Percentiles rank a stretch among this genome's conserved stretches.
phyloP scores from a whole-genome alignment of 306 rosid genomes.

The Spatholobus suberectus region DNA sequence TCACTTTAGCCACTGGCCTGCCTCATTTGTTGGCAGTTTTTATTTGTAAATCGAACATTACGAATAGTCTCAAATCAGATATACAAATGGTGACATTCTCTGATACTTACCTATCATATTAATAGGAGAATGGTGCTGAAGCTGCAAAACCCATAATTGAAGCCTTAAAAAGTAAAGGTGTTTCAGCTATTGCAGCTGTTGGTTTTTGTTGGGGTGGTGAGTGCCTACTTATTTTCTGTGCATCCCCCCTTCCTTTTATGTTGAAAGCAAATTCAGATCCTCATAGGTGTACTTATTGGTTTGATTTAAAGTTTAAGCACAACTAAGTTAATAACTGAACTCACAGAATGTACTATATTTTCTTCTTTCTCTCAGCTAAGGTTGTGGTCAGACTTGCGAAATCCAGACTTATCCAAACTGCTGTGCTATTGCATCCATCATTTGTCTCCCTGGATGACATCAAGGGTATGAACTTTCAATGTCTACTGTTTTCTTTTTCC shows the following conservation, averaged over 20 bases:
- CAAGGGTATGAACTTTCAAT: slow-evolving; percentile 56
- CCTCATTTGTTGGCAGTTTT: not conserved
- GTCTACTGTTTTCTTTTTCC: not conserved
- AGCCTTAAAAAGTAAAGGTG: slow-evolving; percentile 66
- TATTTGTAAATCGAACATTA: not conserved
- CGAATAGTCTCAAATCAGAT: not conserved
- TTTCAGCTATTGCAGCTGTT: slow-evolving; percentile 70
- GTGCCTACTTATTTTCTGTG: slow-evolving; percentile 29
- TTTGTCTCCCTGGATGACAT: slow-evolving; percentile 68
- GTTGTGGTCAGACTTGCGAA: slow-evolving; percentile 72
- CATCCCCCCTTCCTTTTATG: not conserved
- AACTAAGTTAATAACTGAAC: slow-evolving; percentile 6
- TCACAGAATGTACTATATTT: not conserved
- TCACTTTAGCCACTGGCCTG: slow-evolving; percentile 1
- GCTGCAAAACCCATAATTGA: slow-evolving; percentile 63
- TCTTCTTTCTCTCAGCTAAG: slow-evolving; percentile 63
- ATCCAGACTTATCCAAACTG: slow-evolving; percentile 57
- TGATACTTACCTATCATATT: slow-evolving; percentile 29
- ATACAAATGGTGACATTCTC: not conserved
- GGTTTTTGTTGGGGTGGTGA: slow-evolving; percentile 94
- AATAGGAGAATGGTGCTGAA: slow-evolving; percentile 68
- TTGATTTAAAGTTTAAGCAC: not conserved
- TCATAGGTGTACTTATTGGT: not conserved
- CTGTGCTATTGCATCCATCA: slow-evolving; percentile 75
- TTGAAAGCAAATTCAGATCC: slow-evolving; percentile 4